Base-by-base conservation (phyloP, 768 basidiomycete genomes). In the Dendrothele bispora region DNA sequence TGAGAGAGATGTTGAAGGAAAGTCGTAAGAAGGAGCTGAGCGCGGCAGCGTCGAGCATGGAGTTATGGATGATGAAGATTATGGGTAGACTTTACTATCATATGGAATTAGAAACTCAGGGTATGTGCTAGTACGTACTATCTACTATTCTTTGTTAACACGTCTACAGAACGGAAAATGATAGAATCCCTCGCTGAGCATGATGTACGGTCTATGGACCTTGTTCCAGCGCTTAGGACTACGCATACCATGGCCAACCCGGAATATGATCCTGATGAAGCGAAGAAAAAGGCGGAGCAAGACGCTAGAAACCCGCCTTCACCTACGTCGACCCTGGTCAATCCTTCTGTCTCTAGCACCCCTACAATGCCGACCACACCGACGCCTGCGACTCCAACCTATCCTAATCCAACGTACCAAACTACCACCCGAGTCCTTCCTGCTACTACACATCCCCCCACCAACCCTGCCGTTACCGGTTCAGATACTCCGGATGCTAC, bases 31-130 rank as follows among this genome's bases (percentile, higher is more conserved):
- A 90, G 70, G 78, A 81, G 68, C 70, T 91, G 55, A 90, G 88
- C 67, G 72, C 77, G 29, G 76, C 89, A 1, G 75, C 83, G 18
- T 75, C 84, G 52, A 86, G 75, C 65, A 86, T 90, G 78, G 84
- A 90, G 53, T 75, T 98, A 5, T 99, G 97, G 97, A 82, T 83
- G 36, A 63, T 95, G 66, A 98, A 97, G 75, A 97, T 98, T 52
- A 91, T 98, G 91, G 97, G 94, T 27, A 80, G 97, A 48, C 69
- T 99, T 52, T 98, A 98, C 65, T 95, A 98, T 71, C 97, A 99
- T 73, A 99, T 99, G 95, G 97, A 98, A 58, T 77, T 99, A 46
- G 90, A 88, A 57, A 87, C 83, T 37, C 84, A 86, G 76, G 97
- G 97, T 95, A 69, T 70, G 63, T 47, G 7, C 38, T 49, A 17